A percentile compares a stretch with the other conserved stretches of the same genome.
Evolutionary conservation across 1,284 basidiomycete genomes (phyloP).

Genomic region (Marasmius sp.): DNA sequence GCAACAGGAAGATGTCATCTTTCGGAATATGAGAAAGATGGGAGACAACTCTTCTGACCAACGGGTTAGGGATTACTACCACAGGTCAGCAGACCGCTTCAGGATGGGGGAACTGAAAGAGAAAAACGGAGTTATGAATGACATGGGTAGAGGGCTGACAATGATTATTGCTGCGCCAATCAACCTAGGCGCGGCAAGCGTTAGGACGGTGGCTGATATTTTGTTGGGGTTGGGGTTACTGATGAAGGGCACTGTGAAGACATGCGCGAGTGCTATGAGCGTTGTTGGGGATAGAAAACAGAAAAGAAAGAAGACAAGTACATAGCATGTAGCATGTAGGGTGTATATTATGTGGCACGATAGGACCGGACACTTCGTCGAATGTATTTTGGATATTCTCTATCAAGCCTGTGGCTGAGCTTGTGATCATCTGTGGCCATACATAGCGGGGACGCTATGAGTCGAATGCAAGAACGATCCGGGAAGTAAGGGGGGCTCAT

Average conservation of each 20-base stretch:
- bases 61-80: background rate
- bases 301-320: too few relatives aligned
- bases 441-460: too few relatives aligned
- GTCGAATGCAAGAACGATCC: too few relatives aligned
- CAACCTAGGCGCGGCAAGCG: background rate
- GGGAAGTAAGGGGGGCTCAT: too few relatives aligned
- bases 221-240: background rate
- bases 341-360: too few relatives aligned
- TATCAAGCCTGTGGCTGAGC: too few relatives aligned
- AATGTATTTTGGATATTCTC: too few relatives aligned
- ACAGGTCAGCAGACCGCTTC: background rate
- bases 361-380: too few relatives aligned
- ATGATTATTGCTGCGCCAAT: background rate
- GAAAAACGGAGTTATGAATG: background rate
- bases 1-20: background rate
- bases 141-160: background rate
- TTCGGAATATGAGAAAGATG: background rate
- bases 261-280: too few relatives aligned
- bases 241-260: conserved; percentile 1
- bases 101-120: background rate
- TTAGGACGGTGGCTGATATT: background rate
- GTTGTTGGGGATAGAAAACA: too few relatives aligned
- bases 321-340: too few relatives aligned
- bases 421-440: too few relatives aligned
- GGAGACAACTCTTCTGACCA: background rate